phyloP scores from a whole-genome alignment of 495 filamentous ascomycete genomes.

The Trypethelium eluteriae region DNA sequence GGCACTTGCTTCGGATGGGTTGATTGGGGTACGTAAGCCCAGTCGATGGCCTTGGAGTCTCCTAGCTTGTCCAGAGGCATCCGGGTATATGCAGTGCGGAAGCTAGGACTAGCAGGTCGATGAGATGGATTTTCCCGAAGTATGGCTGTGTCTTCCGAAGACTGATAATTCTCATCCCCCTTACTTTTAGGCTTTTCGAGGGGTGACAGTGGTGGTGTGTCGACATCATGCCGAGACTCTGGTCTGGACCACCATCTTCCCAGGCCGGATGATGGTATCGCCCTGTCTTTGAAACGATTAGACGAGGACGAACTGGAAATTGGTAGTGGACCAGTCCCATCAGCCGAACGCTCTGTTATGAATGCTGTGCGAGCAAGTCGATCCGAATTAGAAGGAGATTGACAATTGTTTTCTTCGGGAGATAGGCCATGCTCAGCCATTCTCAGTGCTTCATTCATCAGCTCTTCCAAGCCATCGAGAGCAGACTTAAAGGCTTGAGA shows the following conservation, averaged over 20 bases:
- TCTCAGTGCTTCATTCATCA: conserved; percentile 6
- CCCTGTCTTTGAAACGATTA: background rate
- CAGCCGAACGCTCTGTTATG: background rate
- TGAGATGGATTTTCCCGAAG: background rate
- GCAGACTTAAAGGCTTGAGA: background rate
- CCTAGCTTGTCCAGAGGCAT: background rate
- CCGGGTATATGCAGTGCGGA: background rate
- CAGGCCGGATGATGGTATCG: background rate
- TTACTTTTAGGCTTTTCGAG: background rate
- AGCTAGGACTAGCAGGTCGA: background rate
- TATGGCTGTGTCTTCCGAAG: background rate
- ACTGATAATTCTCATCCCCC: background rate
- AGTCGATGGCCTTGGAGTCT: conserved; percentile 19
- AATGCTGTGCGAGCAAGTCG: background rate
- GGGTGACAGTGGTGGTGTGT: background rate
- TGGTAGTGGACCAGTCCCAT: background rate
- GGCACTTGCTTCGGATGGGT: background rate
- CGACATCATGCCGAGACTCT: background rate
- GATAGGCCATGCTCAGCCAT: conserved; percentile 7
- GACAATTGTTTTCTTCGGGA: background rate
- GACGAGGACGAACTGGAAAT: background rate
- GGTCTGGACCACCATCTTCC: background rate
- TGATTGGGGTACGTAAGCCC: conserved; percentile 16
- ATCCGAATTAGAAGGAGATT: background rate
- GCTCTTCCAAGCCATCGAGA: conserved; percentile 1